These are phyloP conservation scores for Phlyctochytrium planicorne DNA, from an alignment of 192 early-diverging fungal species.

Conservation along the genomic window DNA sequence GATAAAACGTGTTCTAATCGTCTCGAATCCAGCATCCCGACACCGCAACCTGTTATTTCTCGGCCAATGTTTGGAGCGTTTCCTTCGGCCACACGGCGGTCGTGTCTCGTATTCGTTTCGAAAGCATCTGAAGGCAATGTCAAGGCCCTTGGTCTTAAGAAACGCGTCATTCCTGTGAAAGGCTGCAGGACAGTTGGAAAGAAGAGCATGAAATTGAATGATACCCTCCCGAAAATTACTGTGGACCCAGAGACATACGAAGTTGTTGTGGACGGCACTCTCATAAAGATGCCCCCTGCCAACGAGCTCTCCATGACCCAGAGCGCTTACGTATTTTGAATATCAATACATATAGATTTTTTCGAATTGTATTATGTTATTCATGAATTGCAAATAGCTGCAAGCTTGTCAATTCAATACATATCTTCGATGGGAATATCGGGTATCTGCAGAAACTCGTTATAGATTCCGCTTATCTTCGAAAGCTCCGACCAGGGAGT, in stretches of 20 bases:
- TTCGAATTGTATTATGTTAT: no score
- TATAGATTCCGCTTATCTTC: no score
- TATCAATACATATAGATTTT: no score
- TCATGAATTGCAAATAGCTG: no score
- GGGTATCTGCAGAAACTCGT: no score
- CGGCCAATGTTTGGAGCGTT: slow-evolving; percentile 84
- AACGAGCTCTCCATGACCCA: slow-evolving; percentile 72
- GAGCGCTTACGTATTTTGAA: slow-evolving; percentile 24
- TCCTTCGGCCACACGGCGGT: slow-evolving; percentile 56
- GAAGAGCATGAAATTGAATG: slow-evolving; percentile 85
- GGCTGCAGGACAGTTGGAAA: slow-evolving; percentile 79
- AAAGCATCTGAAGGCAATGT: slow-evolving; percentile 61
- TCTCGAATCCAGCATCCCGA: slow-evolving; percentile 65
- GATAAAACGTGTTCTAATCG: background rate
- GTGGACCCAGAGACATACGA: slow-evolving; percentile 94
- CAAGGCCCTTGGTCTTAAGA: slow-evolving; percentile 64
- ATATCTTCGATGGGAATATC: no score
- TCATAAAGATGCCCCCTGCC: slow-evolving; percentile 69
- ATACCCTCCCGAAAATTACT: slow-evolving; percentile 66
- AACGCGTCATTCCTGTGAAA: slow-evolving; percentile 68
- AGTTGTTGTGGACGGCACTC: slow-evolving; percentile 76
- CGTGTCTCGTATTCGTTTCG: slow-evolving; percentile 81
- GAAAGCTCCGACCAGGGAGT: no score
- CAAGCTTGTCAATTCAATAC: no score
- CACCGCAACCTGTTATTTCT: slow-evolving; percentile 83